A percentile compares a stretch with the other conserved stretches of the same genome.
Conservation (phyloP, 495 filamentous ascomycete species). For the Penicillium canescens region DNA sequence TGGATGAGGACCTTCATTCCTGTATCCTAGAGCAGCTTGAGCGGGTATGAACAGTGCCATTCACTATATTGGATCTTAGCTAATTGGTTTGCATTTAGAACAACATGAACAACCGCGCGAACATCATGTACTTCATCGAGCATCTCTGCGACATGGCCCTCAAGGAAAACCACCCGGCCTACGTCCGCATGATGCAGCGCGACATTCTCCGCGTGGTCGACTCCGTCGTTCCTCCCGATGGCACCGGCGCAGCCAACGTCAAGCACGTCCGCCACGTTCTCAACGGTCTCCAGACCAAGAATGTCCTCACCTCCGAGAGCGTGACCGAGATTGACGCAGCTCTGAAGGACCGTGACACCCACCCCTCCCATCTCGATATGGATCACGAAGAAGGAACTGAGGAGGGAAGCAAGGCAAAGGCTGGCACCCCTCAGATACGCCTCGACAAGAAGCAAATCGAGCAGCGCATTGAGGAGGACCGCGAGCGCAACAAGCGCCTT, state of each 20-base stretch:
- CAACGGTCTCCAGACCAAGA: slow-evolving; percentile 64
- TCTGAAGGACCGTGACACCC: slow-evolving; percentile 69
- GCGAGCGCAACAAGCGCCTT: slow-evolving; percentile 89
- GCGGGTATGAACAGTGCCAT: slow-evolving; percentile 48
- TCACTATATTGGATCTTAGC: neutral
- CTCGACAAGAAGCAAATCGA: slow-evolving; percentile 87
- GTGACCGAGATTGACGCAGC: slow-evolving; percentile 77
- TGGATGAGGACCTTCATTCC: slow-evolving; percentile 94
- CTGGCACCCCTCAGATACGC: slow-evolving; percentile 40
- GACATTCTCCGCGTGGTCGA: slow-evolving; percentile 90
- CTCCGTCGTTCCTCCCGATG: slow-evolving; percentile 77
- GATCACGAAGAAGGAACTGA: slow-evolving; percentile 35
- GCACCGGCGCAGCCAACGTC: slow-evolving; percentile 88
- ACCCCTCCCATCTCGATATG: slow-evolving; percentile 40
- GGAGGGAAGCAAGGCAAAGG: slow-evolving; percentile 26
- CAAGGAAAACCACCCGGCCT: slow-evolving; percentile 71
- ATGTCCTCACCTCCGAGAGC: slow-evolving; percentile 64
- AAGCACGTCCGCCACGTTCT: slow-evolving; percentile 87
- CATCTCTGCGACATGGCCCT: slow-evolving; percentile 85
- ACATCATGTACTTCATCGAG: slow-evolving; percentile 99
- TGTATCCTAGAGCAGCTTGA: slow-evolving; percentile 97
- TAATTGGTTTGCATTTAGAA: slow-evolving; percentile 50
- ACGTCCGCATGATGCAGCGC: slow-evolving; percentile 89
- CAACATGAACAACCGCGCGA: slow-evolving; percentile 94
- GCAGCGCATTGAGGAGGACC: slow-evolving; percentile 94